Percentiles rank a stretch among this genome's conserved stretches.
phyloP scores from a whole-genome alignment of 2,329 filamentous ascomycete genomes.

The Kalmusia sp. region DNA sequence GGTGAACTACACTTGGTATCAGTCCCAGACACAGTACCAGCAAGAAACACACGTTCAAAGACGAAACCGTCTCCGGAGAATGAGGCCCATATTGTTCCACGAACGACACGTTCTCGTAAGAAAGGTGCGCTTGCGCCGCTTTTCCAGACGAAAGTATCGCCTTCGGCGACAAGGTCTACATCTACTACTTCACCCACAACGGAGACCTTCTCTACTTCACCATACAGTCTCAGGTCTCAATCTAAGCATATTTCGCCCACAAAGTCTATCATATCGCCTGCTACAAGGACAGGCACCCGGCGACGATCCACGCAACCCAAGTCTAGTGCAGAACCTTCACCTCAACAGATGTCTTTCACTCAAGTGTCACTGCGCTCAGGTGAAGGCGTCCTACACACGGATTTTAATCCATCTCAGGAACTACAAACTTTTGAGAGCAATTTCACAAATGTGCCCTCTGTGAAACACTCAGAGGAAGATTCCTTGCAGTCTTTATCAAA shows the following conservation, averaged over 20 bases:
- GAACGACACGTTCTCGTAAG: constrained; percentile 25
- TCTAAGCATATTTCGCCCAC: constrained; percentile 33
- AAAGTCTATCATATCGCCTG: constrained; percentile 8
- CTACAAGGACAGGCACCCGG: constrained; percentile 14
- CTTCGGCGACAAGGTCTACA: constrained; percentile 21
- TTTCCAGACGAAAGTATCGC: constrained; percentile 23
- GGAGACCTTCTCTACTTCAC: constrained; percentile 26
- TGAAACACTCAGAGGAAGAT: constrained; percentile 43
- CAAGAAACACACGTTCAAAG: constrained; percentile 42
- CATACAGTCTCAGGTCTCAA: constrained; percentile 37
- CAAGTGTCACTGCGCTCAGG: constrained; percentile 15
- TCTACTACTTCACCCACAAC: constrained; percentile 29
- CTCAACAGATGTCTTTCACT: constrained; percentile 11
- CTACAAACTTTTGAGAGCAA: constrained; percentile 27
- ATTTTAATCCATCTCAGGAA: constrained; percentile 33
- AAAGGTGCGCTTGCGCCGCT: constrained; percentile 24
- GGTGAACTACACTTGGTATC: constrained; percentile 26
- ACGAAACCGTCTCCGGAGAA: constrained; percentile 32
- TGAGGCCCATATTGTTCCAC: constrained; percentile 14
- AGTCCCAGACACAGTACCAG: constrained; percentile 33
- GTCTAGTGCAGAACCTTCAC: constrained; percentile 3
- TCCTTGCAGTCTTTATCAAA: constrained; percentile 40
- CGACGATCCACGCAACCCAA: constrained; percentile 18
- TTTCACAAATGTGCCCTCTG: constrained; percentile 29
- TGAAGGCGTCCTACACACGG: constrained; percentile 21